Percentiles rank a stretch among this genome's conserved stretches.
Evolutionary conservation across 1,284 basidiomycete species (phyloP).

Genomic region (Volvariella volvacea): DNA sequence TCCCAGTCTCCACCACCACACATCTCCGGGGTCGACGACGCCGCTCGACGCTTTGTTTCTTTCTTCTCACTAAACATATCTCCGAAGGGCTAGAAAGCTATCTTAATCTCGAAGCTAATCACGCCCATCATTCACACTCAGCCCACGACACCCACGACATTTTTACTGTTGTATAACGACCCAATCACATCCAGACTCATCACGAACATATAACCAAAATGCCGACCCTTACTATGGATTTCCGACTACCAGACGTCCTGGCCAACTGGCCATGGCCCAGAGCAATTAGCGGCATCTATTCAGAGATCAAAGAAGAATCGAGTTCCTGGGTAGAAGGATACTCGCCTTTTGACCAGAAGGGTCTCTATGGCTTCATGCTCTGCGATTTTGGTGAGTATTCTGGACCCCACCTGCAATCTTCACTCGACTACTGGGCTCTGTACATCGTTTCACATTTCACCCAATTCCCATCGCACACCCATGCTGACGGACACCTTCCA

Average conservation of each 20-base stretch:
- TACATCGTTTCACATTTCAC: too few species aligned
- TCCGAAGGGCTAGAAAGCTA: too few species aligned
- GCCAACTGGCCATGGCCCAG: neutral
- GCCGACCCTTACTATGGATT: neutral
- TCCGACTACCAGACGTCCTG: neutral
- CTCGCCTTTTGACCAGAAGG: neutral
- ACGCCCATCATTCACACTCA: too few species aligned
- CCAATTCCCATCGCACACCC: too few species aligned
- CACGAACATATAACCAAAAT: neutral
- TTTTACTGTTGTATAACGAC: neutral
- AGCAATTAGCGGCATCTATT: neutral
- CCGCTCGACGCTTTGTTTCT: too few species aligned
- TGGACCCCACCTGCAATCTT: neutral
- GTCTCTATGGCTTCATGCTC: neutral
- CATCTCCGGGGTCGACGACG: too few species aligned
- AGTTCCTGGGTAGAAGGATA: neutral
- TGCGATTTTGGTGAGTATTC: neutral
- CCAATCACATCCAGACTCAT: neutral
- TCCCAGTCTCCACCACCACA: too few species aligned
- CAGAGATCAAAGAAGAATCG: neutral
- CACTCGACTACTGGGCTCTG: too few species aligned
- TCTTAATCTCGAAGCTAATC: too few species aligned
- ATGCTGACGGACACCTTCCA: too few species aligned
- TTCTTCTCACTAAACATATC: too few species aligned
- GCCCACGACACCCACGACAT: too few species aligned